Conservation (phyloP, 2,329 filamentous ascomycete genomes). For the Furcasterigmium sp. region DNA sequence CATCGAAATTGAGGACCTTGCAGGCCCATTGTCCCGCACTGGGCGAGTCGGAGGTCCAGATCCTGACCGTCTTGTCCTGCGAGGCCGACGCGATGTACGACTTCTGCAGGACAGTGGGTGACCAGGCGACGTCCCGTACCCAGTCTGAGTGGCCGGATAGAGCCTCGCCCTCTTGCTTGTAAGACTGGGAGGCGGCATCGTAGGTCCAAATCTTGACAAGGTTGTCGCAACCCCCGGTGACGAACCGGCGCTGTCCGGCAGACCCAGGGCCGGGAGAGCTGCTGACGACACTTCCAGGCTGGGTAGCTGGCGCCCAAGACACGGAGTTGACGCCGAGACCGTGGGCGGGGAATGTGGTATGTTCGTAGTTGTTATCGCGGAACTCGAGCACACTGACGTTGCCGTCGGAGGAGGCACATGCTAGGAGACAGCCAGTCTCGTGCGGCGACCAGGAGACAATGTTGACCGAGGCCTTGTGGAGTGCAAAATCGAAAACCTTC, state of each 20-base stretch:
- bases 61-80: slow-evolving; percentile 94
- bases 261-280: slow-evolving; percentile 56
- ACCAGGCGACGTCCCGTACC: slow-evolving; percentile 98
- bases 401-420: slow-evolving; percentile 90
- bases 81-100: slow-evolving; percentile 94
- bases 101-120: slow-evolving; percentile 89
- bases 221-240: slow-evolving; percentile 93
- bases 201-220: slow-evolving; percentile 89
- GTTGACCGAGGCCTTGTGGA: slow-evolving; percentile 95
- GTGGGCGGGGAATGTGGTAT: slow-evolving; percentile 86
- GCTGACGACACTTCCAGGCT: slow-evolving; percentile 79
- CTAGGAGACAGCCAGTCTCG: slow-evolving; percentile 89
- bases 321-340: slow-evolving; percentile 93
- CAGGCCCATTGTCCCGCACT: slow-evolving; percentile 72
- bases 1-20: slow-evolving; percentile 83
- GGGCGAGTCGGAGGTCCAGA: slow-evolving; percentile 79
- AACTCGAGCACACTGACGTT: slow-evolving; percentile 93
- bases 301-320: slow-evolving; percentile 84
- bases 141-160: slow-evolving; percentile 86
- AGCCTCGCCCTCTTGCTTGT: slow-evolving; percentile 57
- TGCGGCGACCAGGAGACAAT: slow-evolving; percentile 97
- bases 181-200: slow-evolving; percentile 55
- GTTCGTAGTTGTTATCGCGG: slow-evolving; percentile 89
- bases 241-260: slow-evolving; percentile 72
- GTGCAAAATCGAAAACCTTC: slow-evolving; percentile 85